Base-by-base conservation (phyloP, 805 yeast genomes). In the Teunomyces cretensis region DNA sequence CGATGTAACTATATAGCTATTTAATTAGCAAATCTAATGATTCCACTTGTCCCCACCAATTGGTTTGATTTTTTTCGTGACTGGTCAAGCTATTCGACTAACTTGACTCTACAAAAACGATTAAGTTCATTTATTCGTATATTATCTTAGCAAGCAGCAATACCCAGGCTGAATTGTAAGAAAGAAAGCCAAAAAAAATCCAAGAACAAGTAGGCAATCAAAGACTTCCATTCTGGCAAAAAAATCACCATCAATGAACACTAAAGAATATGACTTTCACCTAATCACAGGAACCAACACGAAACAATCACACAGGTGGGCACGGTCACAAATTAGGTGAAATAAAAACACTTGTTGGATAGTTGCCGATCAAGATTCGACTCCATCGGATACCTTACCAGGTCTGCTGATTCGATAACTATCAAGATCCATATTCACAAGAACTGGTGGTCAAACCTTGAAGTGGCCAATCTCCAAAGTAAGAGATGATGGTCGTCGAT, bases 391-490 rank as follows among this genome's bases (percentile, higher is more conserved):
- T 12, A 35, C 38, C 38, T 22, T 22, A 22, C 22, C 17, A 24
- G 11, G 4, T n/a, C 12, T 19, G 16, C 13, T 22, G 28, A n/a
- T 7, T n/a, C 7, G 9, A 35, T n/a, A 35, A 2, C 28, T 35
- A 35, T 19, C 12, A 35, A 13, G 27, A 22, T 19, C 14, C 15
- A 35, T 14, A 16, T 12, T 24, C 12, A n/a, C 38, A 17, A n/a
- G 28, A 35, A 35, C 38, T 28, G 28, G 28, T 22, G 24, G 38
- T 35, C 38, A 19, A 14, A 35, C 38, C 19, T 35, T 24, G 26
- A 35, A 35, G 38, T 35, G 38, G 38, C 38, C 38, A 35, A 12
- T n/a, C 12, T 35, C 38, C 38, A 19, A 14, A 35, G 27, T 17
- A 22, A 16, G 28, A 35, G 38, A 35, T 9, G 22, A 24, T 35